Percentiles rank a stretch among this genome's conserved stretches.
These are phyloP conservation scores for Leccinum griseonigrum DNA, from an alignment of 1,284 basidiomycete species.

Conservation along the genomic window DNA sequence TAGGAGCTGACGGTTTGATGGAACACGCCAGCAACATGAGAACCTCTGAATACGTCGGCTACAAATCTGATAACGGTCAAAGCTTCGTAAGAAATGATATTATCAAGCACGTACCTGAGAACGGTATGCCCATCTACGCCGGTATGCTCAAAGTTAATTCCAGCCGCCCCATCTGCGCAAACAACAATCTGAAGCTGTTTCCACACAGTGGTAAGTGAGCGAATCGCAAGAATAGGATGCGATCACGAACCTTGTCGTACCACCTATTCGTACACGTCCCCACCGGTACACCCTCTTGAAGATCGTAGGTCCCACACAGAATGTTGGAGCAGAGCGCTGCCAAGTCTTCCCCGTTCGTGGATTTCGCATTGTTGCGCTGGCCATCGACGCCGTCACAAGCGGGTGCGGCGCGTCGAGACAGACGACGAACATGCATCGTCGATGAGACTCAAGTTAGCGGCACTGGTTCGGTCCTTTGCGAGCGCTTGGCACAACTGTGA, in stretches of 20 bases:
- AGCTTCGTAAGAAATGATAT: not conserved
- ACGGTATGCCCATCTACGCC: slow-evolving; percentile 97
- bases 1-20: slow-evolving; percentile 91
- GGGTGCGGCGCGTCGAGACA: slow-evolving; percentile 85
- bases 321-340: slow-evolving; percentile 90
- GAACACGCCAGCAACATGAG: slow-evolving; percentile 93
- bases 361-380: not conserved
- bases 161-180: slow-evolving; percentile 87
- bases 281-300: slow-evolving; percentile 80
- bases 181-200: slow-evolving; percentile 89
- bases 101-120: slow-evolving; percentile 50
- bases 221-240: not conserved
- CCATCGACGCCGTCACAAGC: slow-evolving; percentile 25
- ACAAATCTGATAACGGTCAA: slow-evolving; percentile 49
- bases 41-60: slow-evolving; percentile 89
- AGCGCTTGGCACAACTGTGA: slow-evolving; percentile 70
- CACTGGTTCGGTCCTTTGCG: slow-evolving; percentile 68
- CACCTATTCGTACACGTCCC: slow-evolving; percentile 96
- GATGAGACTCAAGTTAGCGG: slow-evolving; percentile 77
- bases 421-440: slow-evolving; percentile 91
- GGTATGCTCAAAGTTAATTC: slow-evolving; percentile 98
- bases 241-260: slow-evolving; percentile 70
- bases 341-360: slow-evolving; percentile 42
- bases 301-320: slow-evolving; percentile 89
- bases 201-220: not conserved